Conservation (phyloP, 176 grass and related monocot species). For the Elaeis guineensis region DNA sequence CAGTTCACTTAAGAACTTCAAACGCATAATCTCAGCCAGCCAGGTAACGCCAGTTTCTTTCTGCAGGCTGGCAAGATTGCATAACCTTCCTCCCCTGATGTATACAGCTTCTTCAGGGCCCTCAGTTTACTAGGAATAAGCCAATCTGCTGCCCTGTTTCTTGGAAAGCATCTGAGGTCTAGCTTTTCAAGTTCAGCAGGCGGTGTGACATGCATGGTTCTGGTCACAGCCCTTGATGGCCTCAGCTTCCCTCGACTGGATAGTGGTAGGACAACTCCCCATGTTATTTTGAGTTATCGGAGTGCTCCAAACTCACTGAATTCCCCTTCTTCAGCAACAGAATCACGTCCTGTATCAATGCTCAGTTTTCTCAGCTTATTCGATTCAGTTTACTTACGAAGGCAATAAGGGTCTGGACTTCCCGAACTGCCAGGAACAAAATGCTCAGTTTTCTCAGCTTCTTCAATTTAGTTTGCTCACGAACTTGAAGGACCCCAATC, state of each 20-base stretch:
- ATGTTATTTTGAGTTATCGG: constrained; percentile 11
- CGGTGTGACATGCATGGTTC: not conserved
- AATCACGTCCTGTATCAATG: constrained; percentile 4
- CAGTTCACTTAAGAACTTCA: too few relatives aligned
- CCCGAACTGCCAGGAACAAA: constrained; percentile 1
- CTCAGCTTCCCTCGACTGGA: not conserved
- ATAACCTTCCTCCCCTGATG: constrained; percentile 7
- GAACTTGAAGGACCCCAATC: not conserved
- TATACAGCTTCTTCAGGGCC: constrained; percentile 16
- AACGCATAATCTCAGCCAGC: too few relatives aligned
- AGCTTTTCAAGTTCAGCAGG: constrained; percentile 16
- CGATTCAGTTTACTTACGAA: constrained; percentile 1
- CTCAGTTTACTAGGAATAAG: constrained; percentile 2
- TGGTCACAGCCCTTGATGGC: not conserved
- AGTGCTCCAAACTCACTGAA: constrained; percentile 7
- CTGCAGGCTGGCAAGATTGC: not conserved
- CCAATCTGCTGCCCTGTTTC: not conserved
- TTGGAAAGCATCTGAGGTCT: constrained; percentile 7
- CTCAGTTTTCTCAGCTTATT: constrained; percentile 15
- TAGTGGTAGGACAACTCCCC: not conserved
- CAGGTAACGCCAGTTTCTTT: too few relatives aligned
- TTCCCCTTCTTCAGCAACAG: not conserved
- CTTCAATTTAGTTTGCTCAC: too few relatives aligned
- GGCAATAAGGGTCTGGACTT: constrained; percentile 10
- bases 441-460: not conserved